Base-by-base conservation (phyloP, 108 stramenopile species). In the Cyclotella sp. region DNA sequence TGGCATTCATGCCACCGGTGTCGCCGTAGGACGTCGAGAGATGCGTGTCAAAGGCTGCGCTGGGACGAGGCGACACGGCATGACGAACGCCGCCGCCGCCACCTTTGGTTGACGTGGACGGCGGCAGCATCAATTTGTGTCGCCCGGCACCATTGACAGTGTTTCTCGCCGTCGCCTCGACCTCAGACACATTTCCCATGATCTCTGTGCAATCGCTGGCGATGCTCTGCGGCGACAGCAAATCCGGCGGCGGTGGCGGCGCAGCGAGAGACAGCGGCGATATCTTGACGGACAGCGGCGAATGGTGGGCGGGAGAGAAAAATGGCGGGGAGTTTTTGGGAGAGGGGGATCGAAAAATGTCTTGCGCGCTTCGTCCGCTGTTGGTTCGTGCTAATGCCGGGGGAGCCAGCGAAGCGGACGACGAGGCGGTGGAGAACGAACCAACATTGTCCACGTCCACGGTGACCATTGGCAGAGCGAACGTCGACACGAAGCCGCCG, bases 401-500 rank as follows among this genome's bases (percentile, higher is more conserved):
- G 26, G 62, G 30, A 61, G 30, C 29, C 13, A 8, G 34, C 13
- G 13, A 8, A 5, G 60, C 18, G 2, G 13, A 34, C 29, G 12
- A 34, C 22, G 55, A n/a, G n/a, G 11, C 24, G n/a, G 34, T 6
- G 34, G 34, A 34, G 21, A 12, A 12, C 18, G 22, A 7, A 29
- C 27, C 28, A 9, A 10, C 58, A 29, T 27, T 16, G 16, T 29
- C 58, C 24, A n/a, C n/a, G n/a, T n/a, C n/a, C n/a, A n/a, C n/a
- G n/a, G n/a, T n/a, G 12, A 45, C 24, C 43, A 47, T n/a, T n/a
- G 72, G 61, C 41, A 64, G 60, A 29, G 39, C 43, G 63, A 52
- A 64, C 22, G 61, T 62, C 54, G 74, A 55, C 13, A 72, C 70
- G 27, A 72, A 61, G 26, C 70, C 70, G 45, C 62, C 49, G 49